Evolutionary conservation across 768 basidiomycete genomes (phyloP), one percentile per base, ranked within the genome.

Genomic region (Amanita brunnescens): DNA sequence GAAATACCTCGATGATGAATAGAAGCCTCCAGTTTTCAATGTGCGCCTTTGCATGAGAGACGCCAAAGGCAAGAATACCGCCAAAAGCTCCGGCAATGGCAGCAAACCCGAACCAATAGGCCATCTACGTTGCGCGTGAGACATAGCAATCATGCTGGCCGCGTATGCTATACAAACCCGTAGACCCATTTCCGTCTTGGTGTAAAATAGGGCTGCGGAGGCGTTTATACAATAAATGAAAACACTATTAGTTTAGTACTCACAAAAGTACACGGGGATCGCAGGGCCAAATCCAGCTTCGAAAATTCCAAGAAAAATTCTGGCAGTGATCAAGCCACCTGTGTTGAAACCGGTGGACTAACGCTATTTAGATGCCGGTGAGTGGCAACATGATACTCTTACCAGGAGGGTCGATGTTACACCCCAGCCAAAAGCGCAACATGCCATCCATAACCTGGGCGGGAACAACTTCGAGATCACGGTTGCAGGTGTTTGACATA

Each of bases 41-140:
- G 4, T 72, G 57, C 0, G 71, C 55, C 49, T 80, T 65, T 1
- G 70, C 72, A 59, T 87, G 76, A 56, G 87, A 84, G 8, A 91
- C 71, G 1, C 87, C 89, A 55, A 85, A 91, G 2, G 89, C 87
- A 37, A 91, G 78, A 40, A 90, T 67, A n/a, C 89, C 88, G 12
- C 87, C 87, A 54, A 91, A 91, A 5, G 89, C 89, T 20, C 88
- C 88, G 3, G 89, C 85, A 3, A 88, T 79, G 2, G 88, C 87
- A 4, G 88, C 87, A 60, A 89, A 91, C 7, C 84, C 85, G 54
- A 89, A 91, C 84, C 86, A 89, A 58, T 86, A 79, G 1, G 85
- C 86, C 76, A 85, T 76, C 68, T 76, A 49, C 16, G 5, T 37
- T n/a, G 21, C 26, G 34, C 14, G 29, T 32, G 12, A 38, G 23